Percentiles rank a stretch among this genome's conserved stretches.
These are phyloP conservation scores for Candida vaughaniae DNA, from an alignment of 805 yeast species.

Conservation along the genomic window DNA sequence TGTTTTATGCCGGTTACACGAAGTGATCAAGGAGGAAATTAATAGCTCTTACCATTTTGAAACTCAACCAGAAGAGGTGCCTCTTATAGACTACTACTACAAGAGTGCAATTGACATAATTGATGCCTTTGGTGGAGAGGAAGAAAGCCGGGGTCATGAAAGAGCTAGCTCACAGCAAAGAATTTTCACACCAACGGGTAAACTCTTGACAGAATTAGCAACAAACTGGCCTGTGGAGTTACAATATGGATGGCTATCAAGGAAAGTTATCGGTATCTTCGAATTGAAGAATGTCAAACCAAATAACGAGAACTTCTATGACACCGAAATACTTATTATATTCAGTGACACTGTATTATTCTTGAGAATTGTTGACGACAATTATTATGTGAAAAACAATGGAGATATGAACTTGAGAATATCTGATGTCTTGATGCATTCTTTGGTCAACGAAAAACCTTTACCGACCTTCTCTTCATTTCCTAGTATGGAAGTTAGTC, in stretches of 20 bases:
- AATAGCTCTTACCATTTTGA: constrained; percentile 12
- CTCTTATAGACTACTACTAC: constrained; percentile 41
- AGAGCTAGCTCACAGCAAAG: constrained; percentile 28
- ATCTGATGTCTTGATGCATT: constrained; percentile 85
- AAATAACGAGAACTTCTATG: constrained; percentile 9
- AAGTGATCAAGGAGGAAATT: constrained; percentile 37
- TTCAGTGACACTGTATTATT: constrained; percentile 80
- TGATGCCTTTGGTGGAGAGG: constrained; percentile 71
- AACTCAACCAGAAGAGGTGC: constrained; percentile 15
- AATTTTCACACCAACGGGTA: constrained; percentile 89
- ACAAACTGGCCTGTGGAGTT: constrained; percentile 83
- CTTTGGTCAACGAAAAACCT: constrained; percentile 82
- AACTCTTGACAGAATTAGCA: constrained; percentile 79
- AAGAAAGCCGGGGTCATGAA: constrained; percentile 34
- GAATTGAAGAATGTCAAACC: constrained; percentile 35
- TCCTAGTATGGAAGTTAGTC: constrained; percentile 66
- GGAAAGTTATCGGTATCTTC: constrained; percentile 79
- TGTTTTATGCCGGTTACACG: constrained; percentile 59
- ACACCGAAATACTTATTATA: constrained; percentile 59
- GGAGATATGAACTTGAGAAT: constrained; percentile 48
- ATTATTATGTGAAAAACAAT: constrained; percentile 26
- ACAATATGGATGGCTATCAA: constrained; percentile 83
- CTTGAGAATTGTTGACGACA: constrained; percentile 50
- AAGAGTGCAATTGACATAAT: constrained; percentile 61
- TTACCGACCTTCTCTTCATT: constrained; percentile 47